phyloP scores from a whole-genome alignment of 176 grass and related monocot species.

The Panicum miliaceum region DNA sequence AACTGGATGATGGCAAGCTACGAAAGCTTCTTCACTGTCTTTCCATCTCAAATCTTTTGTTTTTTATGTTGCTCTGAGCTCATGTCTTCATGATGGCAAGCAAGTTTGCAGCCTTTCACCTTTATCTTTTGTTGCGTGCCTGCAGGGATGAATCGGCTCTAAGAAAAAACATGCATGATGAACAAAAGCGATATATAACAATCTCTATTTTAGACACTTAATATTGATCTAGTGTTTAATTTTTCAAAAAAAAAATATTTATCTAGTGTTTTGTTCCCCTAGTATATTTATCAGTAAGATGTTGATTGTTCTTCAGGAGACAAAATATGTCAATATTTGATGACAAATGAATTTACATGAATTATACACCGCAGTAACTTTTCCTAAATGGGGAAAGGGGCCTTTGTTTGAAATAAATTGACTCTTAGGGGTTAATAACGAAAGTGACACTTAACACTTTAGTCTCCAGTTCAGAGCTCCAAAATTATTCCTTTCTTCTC shows the following conservation, averaged over 20 bases:
- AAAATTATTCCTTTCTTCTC: conserved; percentile 38
- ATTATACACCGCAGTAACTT: neutral
- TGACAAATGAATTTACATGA: neutral
- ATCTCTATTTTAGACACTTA: too few species aligned
- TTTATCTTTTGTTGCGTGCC: conserved; percentile 25
- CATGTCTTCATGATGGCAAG: conserved; percentile 15
- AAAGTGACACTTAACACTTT: conserved; percentile 16
- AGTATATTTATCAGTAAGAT: neutral
- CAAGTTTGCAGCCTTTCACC: conserved; percentile 18
- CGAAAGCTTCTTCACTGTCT: conserved; percentile 6
- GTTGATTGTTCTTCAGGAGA: neutral
- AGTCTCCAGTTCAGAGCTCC: conserved; percentile 24
- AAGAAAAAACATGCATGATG: neutral
- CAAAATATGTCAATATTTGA: neutral
- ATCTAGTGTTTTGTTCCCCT: neutral
- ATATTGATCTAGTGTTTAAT: neutral
- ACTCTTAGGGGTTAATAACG: neutral
- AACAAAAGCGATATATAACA: neutral
- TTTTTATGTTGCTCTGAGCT: conserved; percentile 14
- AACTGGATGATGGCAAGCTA: conserved; percentile 24
- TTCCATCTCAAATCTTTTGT: conserved; percentile 5
- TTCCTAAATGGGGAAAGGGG: neutral
- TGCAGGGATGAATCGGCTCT: neutral
- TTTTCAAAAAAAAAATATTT: too few species aligned
- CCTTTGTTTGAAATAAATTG: neutral